Evolutionary conservation across 176 grass and related monocot genomes (phyloP), one percentile per base, ranked within the genome.

Genomic region (Paspalum vaginatum): DNA sequence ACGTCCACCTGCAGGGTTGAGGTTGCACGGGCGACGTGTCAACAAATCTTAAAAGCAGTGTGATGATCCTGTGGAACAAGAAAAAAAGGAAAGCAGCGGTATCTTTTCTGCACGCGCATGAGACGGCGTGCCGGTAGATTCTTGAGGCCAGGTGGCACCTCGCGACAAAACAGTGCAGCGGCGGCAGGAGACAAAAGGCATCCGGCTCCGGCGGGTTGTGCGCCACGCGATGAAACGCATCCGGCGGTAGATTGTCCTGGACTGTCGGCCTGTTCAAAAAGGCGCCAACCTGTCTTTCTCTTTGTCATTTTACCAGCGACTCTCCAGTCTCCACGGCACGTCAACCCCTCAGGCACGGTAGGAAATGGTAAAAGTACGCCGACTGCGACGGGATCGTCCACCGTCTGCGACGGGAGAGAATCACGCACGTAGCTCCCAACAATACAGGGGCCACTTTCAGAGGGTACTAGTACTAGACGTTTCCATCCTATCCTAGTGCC

Each of bases 1-100:
- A 97, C 32, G 68, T 97, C 95, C 73, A 97, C 69, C 95, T 97
- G 81, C 67, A 66, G 0, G 5, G 42, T 12, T 0, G 12, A 2
- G 17, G 5, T 25, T 8, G 13, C 56, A 60, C 21, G 20, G 5
- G 13, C 13, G 7, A 55, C 14, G 2, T 65, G 52, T 6, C 43
- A 41, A 7, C 42, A 43, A 43, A 4, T 20, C 2, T 53, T 8
- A 3, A 56, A 49, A 41, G 42, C 21, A 3, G n/a, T 15, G 42
- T 25, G 9, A 50, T 26, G 6, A 16, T 4, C 22, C 10, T 48
- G 21, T 49, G 1, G 6, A 4, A 24, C 25, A 6, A 5, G 32
- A 7, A 22, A 14, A 49, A 2, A 2, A 21, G 14, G 8, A 16
- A 27, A 25, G 21, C 5, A 26, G 11, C 67, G 5, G 58, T 17